Evolutionary conservation across 495 filamentous ascomycete species (phyloP).

Genomic region (Pseudotulostoma volvatum): DNA sequence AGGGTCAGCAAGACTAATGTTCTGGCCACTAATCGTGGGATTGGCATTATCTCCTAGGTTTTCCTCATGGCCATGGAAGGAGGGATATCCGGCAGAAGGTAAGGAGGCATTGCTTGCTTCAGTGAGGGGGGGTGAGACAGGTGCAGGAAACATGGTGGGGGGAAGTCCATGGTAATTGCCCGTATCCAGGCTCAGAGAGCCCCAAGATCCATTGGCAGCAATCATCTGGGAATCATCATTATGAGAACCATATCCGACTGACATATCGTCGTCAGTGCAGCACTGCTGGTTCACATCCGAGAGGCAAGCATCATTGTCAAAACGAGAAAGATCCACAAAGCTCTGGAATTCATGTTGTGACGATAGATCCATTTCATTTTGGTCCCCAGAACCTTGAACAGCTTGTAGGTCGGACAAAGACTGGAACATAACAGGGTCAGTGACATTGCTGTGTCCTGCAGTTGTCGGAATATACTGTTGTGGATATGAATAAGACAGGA

Average conservation of each 20-base stretch:
- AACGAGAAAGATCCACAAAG: constrained; percentile 28
- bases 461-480: constrained; percentile 29
- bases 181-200: constrained; percentile 22
- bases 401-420: constrained; percentile 27
- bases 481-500: constrained; percentile 32
- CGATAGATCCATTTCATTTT: constrained; percentile 26
- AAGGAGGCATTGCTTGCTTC: constrained; percentile 31
- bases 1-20: constrained; percentile 27
- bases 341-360: constrained; percentile 20
- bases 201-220: constrained; percentile 24
- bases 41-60: constrained; percentile 21
- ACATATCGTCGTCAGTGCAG: constrained; percentile 27
- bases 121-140: constrained; percentile 30
- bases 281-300: constrained; percentile 19
- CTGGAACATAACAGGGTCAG: constrained; percentile 21
- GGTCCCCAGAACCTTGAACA: constrained; percentile 24
- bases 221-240: constrained; percentile 26
- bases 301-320: constrained; percentile 24
- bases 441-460: constrained; percentile 23
- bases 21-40: constrained; percentile 19
- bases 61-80: constrained; percentile 26
- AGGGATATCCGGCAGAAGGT: constrained; percentile 28
- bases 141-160: constrained; percentile 22
- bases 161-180: constrained; percentile 24
- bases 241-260: constrained; percentile 27